phyloP scores from a whole-genome alignment of 2,329 filamentous ascomycete species.

The Fonsecaea multimorphosa region DNA sequence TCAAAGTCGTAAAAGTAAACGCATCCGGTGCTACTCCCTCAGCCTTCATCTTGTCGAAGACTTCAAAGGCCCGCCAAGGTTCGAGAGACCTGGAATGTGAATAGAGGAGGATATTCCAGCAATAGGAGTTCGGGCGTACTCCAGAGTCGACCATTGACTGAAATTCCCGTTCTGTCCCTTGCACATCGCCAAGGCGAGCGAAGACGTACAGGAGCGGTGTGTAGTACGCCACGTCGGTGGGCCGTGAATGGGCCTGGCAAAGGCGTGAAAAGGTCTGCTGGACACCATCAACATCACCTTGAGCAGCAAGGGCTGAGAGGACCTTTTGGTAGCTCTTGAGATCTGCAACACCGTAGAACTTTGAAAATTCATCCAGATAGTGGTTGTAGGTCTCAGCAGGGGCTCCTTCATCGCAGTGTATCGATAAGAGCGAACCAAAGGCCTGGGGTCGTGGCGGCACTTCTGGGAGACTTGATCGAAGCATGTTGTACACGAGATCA shows the following conservation, averaged over 20 bases:
- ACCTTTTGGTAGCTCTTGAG: conserved; percentile 45
- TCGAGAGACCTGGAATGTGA: conserved; percentile 71
- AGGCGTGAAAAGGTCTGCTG: conserved; percentile 54
- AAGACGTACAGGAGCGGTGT: conserved; percentile 73
- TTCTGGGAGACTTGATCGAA: conserved; percentile 42
- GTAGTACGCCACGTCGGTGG: conserved; percentile 43
- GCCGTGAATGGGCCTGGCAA: conserved; percentile 46
- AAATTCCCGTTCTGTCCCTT: conserved; percentile 66
- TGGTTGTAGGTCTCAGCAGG: conserved; percentile 42
- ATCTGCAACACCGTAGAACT: conserved; percentile 45
- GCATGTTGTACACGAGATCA: conserved; percentile 50
- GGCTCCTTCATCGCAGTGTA: conserved; percentile 23
- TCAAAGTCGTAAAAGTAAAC: conserved; percentile 73
- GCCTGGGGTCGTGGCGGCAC: conserved; percentile 12
- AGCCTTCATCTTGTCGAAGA: conserved; percentile 67
- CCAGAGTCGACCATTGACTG: conserved; percentile 65
- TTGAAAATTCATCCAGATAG: conserved; percentile 50
- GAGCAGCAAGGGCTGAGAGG: conserved; percentile 52
- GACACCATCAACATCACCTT: conserved; percentile 55
- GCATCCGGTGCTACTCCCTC: conserved; percentile 61
- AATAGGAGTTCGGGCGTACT: conserved; percentile 62
- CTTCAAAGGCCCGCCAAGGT: conserved; percentile 67
- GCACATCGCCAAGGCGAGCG: conserved; percentile 69
- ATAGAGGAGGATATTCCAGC: conserved; percentile 80
- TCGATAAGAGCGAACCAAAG: conserved; percentile 27